These are phyloP conservation scores for Fusarium duplospermum DNA, from an alignment of 2,329 filamentous ascomycete species.

Conservation along the genomic window DNA sequence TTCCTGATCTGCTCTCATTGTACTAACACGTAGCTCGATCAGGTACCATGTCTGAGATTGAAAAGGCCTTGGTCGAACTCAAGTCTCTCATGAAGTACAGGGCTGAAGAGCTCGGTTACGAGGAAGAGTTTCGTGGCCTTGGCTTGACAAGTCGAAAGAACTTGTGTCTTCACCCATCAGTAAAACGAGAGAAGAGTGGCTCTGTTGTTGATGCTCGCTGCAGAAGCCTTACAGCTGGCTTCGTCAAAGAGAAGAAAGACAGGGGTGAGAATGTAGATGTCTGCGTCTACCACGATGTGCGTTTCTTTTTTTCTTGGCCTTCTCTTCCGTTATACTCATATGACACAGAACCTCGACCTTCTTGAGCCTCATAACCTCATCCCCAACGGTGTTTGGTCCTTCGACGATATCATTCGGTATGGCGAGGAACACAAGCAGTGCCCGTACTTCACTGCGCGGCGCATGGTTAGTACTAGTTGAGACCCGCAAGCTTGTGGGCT, in stretches of 20 bases:
- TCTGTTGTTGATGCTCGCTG: conserved; percentile 95
- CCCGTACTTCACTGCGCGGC: conserved; percentile 93
- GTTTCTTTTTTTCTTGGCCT: conserved; percentile 38
- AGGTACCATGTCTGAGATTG: conserved; percentile 98
- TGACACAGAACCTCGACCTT: conserved; percentile 82
- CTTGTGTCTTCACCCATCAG: conserved; percentile 92
- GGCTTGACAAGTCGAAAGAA: conserved; percentile 98
- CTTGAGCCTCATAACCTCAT: conserved; percentile 95
- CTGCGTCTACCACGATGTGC: conserved; percentile 93
- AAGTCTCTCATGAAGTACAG: conserved; percentile 96
- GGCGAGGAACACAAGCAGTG: conserved; percentile 97
- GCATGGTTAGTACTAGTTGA: conserved; percentile 74
- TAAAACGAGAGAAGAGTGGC: conserved; percentile 96
- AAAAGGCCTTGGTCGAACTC: conserved; percentile 93
- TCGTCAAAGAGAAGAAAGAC: conserved; percentile 97
- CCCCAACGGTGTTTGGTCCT: conserved; percentile 94
- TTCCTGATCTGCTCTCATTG: neutral
- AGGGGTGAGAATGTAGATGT: conserved; percentile 93
- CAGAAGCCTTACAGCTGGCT: conserved; percentile 93
- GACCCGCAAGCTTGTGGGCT: neutral
- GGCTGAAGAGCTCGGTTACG: conserved; percentile 85
- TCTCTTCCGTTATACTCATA: conserved; percentile 24
- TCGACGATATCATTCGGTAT: conserved; percentile 88
- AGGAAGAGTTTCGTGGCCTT: conserved; percentile 92
- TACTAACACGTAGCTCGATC: conserved; percentile 6